phyloP scores from a whole-genome alignment of 2,329 filamentous ascomycete species.

The Pseudogymnoascus sp. region DNA sequence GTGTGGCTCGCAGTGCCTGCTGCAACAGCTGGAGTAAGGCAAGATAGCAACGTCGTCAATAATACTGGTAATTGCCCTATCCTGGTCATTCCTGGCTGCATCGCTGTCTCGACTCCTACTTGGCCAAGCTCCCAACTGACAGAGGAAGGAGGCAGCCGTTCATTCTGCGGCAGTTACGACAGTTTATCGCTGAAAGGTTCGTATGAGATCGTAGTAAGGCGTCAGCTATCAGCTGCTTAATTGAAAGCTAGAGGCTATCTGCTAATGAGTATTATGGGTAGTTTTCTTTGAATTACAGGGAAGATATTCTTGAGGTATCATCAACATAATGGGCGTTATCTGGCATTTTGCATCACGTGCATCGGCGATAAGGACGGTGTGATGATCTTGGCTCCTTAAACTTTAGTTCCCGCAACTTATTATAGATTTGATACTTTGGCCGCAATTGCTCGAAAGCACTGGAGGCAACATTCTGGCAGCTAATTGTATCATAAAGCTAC shows the following conservation, averaged over 20 bases:
- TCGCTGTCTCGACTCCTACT: slow-evolving; percentile 4
- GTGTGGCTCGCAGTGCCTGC: not conserved
- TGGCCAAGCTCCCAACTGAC: slow-evolving; percentile 1
- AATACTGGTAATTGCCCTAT: not conserved
- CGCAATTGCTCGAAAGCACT: not conserved
- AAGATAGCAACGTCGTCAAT: not conserved
- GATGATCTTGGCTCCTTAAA: not conserved
- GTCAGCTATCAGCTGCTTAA: not conserved
- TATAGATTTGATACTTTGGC: not conserved
- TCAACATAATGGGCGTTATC: not conserved
- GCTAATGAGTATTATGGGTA: not conserved
- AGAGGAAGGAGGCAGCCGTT: not conserved
- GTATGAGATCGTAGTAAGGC: not conserved
- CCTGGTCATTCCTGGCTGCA: not conserved
- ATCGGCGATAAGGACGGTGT: not conserved
- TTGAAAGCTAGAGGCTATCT: not conserved
- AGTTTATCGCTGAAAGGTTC: not conserved
- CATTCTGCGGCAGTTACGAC: not conserved
- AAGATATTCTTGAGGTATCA: not conserved
- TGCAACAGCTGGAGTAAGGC: not conserved
- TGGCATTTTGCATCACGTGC: not conserved
- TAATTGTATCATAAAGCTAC: not conserved
- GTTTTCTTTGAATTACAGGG: not conserved
- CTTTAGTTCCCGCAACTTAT: not conserved
- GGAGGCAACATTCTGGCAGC: not conserved